These are phyloP conservation scores for Pyrus pyrifolia DNA, from an alignment of 306 rosid genomes.

Conservation along the genomic window DNA sequence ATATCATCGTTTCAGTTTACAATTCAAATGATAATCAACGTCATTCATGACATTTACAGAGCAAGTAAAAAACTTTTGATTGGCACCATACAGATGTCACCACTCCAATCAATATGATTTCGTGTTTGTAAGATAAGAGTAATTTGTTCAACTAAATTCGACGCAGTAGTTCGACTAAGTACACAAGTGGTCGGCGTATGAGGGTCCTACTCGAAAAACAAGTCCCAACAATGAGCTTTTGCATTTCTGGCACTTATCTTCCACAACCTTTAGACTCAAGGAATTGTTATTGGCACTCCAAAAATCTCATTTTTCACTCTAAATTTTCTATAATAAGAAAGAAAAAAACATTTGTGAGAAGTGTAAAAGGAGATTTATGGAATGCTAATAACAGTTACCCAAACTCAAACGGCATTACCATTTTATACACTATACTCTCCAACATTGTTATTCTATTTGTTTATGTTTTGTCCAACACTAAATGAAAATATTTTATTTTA, in stretches of 20 bases:
- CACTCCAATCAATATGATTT: not conserved
- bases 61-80: not conserved
- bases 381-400: too few species aligned
- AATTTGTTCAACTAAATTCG: not conserved
- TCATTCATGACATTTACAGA: too few species aligned
- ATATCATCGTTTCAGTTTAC: not conserved
- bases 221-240: conserved; percentile 29
- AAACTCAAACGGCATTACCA: conserved; percentile 18
- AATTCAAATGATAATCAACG: not conserved
- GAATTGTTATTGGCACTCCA: too few species aligned
- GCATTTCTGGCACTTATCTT: conserved; percentile 1
- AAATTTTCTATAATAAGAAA: too few species aligned
- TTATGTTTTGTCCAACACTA: not conserved
- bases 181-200: not conserved
- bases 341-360: too few species aligned
- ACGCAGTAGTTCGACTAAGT: not conserved
- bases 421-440: not conserved
- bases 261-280: not conserved
- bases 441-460: not conserved
- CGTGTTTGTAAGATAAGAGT: not conserved
- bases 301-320: too few species aligned
- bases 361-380: too few species aligned
- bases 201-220: not conserved
- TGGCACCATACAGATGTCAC: not conserved
- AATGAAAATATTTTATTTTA: not conserved